Base-by-base conservation (phyloP, 2,329 filamentous ascomycete genomes). In the Sarocladium brachiariae region DNA sequence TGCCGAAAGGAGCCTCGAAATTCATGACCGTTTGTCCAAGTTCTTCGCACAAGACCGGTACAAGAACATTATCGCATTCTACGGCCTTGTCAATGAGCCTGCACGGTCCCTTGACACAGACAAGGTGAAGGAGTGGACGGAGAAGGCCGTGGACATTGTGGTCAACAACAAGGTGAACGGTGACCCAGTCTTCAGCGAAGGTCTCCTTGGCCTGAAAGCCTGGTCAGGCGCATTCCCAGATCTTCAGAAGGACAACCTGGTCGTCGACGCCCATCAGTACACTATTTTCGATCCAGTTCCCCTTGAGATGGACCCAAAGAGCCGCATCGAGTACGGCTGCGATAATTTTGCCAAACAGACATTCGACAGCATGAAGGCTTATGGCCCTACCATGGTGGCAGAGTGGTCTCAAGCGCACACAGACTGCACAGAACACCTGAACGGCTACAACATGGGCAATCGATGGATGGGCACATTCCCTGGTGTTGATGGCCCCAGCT, bases 1-100 rank as follows among this genome's bases (percentile, higher is more conserved):
- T 65, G 85, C 77, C 0, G 78, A 95, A 59, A 82, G 92, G 34
- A 87, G 89, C 2, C 78, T 96, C 16, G 89, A 95, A 52, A 76
- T 97, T 35, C 93, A 97, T 69, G 79, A 93, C 63, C 83, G 87
- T 52, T 76, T 97, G 13, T 89, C 88, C 19, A 78, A 84, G 56
- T 97, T 99, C 78, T 97, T 97, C 67, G 83, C 91, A 0, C 93
- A 97, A 63, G 81, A 86, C 41, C 86, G 93, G 8, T 99, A 99
- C 74, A 85, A 86, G 62, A 95, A 96, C 64, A 78, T 99, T 57
- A 76, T 99, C 54, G 81, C 86, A 11, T 89, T 97, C 70, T 99
- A 97, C 68, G 92, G 93, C 4, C 81, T 97, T 1, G 89, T 83
- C 62, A 99, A 99, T 69, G 93, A 99, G 68, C 93, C 93, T 5